Evolutionary conservation across 257 asterid genomes (phyloP), one percentile per base, ranked within the genome.

Genomic region (Ocimum tenuiflorum): DNA sequence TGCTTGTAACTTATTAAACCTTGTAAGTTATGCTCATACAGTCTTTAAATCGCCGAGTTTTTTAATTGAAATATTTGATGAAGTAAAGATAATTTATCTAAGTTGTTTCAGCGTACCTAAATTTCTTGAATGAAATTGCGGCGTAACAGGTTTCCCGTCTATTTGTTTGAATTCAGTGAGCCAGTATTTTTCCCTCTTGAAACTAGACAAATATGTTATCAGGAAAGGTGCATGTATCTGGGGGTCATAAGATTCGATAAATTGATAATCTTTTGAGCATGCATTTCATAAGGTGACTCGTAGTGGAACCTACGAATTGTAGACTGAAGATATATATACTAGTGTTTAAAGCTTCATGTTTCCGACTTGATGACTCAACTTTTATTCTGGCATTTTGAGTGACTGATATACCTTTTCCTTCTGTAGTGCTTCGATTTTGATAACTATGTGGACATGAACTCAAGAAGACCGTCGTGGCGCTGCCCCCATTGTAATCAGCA

Each of bases 391-490:
- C 36, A 27, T 18, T 8, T 45, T 67, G 13, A 10, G 54, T 33
- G 39, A 45, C 5, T 59, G 29, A 22, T 47, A 55, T 50, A 10
- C 27, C 17, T 65, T 73, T 39, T 31, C 31, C 47, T 33, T 11
- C 48, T 59, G 48, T 50, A 94, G 99, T 94, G 99, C 75, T 85
- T 90, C 70, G 99, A 94, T 81, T 86, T 75, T 72, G 82, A 85
- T 80, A 85, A 94, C 76, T 94, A 80, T 62, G 74, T 90, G 53
- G 84, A 74, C 56, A 90, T 94, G 20, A 94, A 94, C 78, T 82
- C 95, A 52, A 83, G 95, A 78, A 68, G 82, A 59, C 99, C 99
- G 4, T 85, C 84, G 17, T 94, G 97, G 99, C 97, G 97, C 67
- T 94, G 99, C 73, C 96, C 99, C 22, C 84, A 76, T 58, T 94